Percentiles rank a stretch among this genome's conserved stretches.
Evolutionary conservation across 2,329 filamentous ascomycete genomes (phyloP).

Genomic region (Diplocarpon mali): DNA sequence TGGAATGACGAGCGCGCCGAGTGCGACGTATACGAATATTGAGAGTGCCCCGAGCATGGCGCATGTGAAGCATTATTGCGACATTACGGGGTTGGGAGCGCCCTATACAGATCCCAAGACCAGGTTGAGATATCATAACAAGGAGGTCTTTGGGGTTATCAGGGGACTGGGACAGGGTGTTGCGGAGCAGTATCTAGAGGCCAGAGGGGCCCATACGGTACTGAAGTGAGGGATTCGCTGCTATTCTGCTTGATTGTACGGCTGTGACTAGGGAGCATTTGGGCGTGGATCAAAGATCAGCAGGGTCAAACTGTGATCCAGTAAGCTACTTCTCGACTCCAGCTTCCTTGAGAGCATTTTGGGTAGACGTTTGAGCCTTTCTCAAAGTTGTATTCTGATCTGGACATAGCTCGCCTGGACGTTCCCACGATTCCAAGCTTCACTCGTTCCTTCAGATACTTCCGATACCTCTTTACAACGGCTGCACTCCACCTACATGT

Average conservation of each 20-base stretch:
- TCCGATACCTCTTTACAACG: too few relatives aligned
- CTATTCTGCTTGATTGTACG: background rate
- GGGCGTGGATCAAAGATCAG: background rate
- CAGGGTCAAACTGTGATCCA: too few relatives aligned
- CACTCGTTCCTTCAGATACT: too few relatives aligned
- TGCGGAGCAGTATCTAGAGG: slow-evolving; percentile 80
- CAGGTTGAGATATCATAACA: slow-evolving; percentile 81
- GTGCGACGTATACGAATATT: slow-evolving; percentile 89
- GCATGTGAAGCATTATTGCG: slow-evolving; percentile 83
- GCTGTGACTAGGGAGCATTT: background rate
- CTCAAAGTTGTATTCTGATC: too few relatives aligned
- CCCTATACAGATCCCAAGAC: slow-evolving; percentile 94
- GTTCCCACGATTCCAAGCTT: too few relatives aligned
- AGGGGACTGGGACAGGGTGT: slow-evolving; percentile 69
- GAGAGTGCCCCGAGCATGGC: slow-evolving; percentile 85
- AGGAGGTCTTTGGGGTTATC: slow-evolving; percentile 80
- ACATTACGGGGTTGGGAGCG: slow-evolving; percentile 85
- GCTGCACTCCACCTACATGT: too few relatives aligned
- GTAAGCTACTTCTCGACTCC: too few relatives aligned
- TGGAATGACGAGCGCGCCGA: slow-evolving; percentile 38
- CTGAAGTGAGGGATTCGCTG: slow-evolving; percentile 22
- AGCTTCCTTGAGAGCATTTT: too few relatives aligned
- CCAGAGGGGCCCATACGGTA: slow-evolving; percentile 83
- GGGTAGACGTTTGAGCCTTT: too few relatives aligned
- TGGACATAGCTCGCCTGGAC: too few relatives aligned